These are phyloP conservation scores for Chlorella ohadii DNA, from an alignment of 139 green algal genomes.

Conservation along the genomic window DNA sequence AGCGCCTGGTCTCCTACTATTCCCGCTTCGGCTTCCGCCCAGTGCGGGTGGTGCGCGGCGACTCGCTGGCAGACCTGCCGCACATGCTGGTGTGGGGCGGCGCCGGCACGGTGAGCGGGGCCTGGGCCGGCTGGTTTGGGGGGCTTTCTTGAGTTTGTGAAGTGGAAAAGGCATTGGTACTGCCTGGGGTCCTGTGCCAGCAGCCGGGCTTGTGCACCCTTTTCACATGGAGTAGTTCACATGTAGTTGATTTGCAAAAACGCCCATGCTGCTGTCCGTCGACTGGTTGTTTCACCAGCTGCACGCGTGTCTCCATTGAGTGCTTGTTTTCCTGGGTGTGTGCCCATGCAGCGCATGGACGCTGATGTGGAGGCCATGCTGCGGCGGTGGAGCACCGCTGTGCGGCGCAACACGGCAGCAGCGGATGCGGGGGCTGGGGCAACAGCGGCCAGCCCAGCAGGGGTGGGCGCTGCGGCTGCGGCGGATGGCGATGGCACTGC, in stretches of 20 bases:
- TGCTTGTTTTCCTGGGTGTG: no score
- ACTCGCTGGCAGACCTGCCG: conserved; percentile 54
- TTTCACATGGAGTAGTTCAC: no score
- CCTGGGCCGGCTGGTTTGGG: no score
- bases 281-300: no score
- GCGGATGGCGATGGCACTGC: no score
- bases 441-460: neutral
- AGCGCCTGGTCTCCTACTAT: conserved; percentile 73
- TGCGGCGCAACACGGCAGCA: conserved; percentile 41
- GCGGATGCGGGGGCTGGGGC: neutral
- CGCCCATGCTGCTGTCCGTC: no score
- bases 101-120: conserved; percentile 53
- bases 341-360: conserved; percentile 72
- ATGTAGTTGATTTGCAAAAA: no score
- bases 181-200: no score
- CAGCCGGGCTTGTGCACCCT: no score
- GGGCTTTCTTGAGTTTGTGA: no score
- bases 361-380: conserved; percentile 68
- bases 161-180: no score
- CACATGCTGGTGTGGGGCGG: conserved; percentile 86
- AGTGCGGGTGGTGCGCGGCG: conserved; percentile 55
- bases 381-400: conserved; percentile 57
- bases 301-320: no score
- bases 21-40: conserved; percentile 65
- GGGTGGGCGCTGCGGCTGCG: neutral